Conservation (phyloP, 495 filamentous ascomycete species). For the Chaetomidium leptoderma region DNA sequence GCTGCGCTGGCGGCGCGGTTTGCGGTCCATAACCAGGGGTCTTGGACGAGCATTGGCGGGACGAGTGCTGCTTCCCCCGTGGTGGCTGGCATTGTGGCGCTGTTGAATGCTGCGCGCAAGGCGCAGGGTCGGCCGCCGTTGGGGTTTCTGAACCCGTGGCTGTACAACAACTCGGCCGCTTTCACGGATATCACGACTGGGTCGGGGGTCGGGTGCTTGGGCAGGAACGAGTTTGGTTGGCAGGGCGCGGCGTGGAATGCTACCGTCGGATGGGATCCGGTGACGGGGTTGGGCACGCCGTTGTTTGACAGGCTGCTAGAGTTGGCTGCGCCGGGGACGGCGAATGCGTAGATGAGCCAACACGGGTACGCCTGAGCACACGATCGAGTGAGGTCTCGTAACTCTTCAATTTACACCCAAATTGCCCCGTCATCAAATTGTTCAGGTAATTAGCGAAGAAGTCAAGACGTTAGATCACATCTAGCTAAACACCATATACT, state of each 20-base stretch:
- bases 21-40: conserved; percentile 13
- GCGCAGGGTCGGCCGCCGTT: conserved; percentile 51
- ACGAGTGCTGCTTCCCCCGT: conserved; percentile 64
- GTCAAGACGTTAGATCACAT: no score
- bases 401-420: no score
- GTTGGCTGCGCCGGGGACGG: conserved; percentile 27
- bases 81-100: conserved; percentile 57
- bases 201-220: not conserved
- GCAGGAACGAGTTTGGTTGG: not conserved
- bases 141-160: conserved; percentile 73
- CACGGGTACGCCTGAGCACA: no score
- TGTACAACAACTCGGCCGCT: conserved; percentile 47
- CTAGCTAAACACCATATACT: no score
- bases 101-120: conserved; percentile 65
- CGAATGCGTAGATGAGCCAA: no score
- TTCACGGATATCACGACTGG: conserved; percentile 6
- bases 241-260: no score
- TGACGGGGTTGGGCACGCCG: conserved; percentile 44
- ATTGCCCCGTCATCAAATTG: no score
- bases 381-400: no score
- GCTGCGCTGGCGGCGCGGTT: conserved; percentile 49
- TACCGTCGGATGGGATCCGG: conserved; percentile 44
- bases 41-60: conserved; percentile 38
- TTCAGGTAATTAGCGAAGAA: no score
- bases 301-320: conserved; percentile 29